These are phyloP conservation scores for Colletotrichum phormii DNA, from an alignment of 2,329 filamentous ascomycete species.

Conservation along the genomic window DNA sequence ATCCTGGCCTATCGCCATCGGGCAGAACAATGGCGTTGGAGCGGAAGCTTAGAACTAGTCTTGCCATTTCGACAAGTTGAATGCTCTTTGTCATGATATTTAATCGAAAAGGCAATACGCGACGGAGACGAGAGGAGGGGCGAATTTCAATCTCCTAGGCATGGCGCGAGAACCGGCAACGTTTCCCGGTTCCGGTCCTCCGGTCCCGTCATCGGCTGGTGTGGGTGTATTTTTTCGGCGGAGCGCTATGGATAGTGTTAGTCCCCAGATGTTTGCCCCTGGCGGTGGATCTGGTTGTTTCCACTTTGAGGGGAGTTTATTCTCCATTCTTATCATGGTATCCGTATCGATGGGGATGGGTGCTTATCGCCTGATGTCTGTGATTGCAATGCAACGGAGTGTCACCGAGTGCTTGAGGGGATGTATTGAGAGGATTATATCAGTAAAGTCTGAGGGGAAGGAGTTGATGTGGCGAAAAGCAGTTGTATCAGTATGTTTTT, in stretches of 20 bases:
- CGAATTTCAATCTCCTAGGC: background rate
- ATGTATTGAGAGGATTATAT: background rate
- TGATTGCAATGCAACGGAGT: background rate
- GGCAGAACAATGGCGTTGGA: background rate
- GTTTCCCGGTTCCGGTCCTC: constrained; percentile 26
- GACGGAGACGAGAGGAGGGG: background rate
- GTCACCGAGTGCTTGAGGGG: background rate
- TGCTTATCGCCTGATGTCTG: constrained; percentile 10
- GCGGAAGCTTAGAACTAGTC: too few species aligned
- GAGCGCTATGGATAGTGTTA: background rate
- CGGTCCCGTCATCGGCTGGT: constrained; percentile 29
- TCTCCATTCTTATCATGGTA: background rate
- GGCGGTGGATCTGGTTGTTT: constrained; percentile 2
- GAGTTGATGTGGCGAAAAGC: background rate
- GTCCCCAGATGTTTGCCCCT: constrained; percentile 26
- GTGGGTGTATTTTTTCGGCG: background rate
- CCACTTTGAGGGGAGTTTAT: background rate
- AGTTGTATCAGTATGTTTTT: background rate
- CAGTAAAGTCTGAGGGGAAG: background rate
- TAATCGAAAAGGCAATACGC: background rate
- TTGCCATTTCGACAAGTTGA: too few species aligned
- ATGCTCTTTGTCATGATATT: too few species aligned
- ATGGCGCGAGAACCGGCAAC: constrained; percentile 20
- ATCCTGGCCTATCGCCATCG: background rate
- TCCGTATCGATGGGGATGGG: background rate